A percentile compares a stretch with the other conserved stretches of the same genome.
Evolutionary conservation across 1,139 yeast species (phyloP).

Genomic region (Lodderomyces pseudojiufengensis): DNA sequence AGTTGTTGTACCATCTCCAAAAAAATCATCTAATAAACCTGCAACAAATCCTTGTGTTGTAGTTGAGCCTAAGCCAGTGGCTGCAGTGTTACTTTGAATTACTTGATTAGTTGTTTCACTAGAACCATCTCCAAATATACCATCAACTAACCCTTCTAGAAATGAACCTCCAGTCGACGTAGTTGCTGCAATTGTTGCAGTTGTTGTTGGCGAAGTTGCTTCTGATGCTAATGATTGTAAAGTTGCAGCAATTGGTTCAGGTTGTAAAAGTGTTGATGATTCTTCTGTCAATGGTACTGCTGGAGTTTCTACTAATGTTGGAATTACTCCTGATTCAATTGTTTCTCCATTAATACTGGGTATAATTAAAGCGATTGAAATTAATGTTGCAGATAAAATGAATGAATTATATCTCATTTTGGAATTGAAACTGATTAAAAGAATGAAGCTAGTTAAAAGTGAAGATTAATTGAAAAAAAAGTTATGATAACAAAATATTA

Average conservation of each 20-base stretch:
- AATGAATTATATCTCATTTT: too few relatives aligned
- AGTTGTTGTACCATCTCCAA: slow-evolving; percentile 4
- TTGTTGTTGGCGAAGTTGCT: neutral
- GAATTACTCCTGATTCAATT: neutral
- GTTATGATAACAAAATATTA: too few relatives aligned
- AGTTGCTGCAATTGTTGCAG: slow-evolving; percentile 6
- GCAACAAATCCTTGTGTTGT: slow-evolving; percentile 2
- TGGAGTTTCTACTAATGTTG: too few relatives aligned
- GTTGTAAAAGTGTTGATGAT: neutral
- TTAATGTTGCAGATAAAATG: neutral
- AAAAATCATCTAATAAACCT: slow-evolving; percentile 5
- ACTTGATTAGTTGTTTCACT: too few relatives aligned
- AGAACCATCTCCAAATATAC: slow-evolving; percentile 15
- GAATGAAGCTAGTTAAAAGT: too few relatives aligned
- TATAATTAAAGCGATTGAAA: neutral
- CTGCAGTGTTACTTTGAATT: too few relatives aligned
- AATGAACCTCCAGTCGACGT: slow-evolving; percentile 14
- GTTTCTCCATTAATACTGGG: neutral
- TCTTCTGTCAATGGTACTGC: neutral
- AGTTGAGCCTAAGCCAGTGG: too few relatives aligned
- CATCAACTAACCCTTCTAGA: slow-evolving; percentile 16
- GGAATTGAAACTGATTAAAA: too few relatives aligned
- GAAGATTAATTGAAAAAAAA: too few relatives aligned
- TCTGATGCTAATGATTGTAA: neutral
- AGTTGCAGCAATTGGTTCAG: neutral